phyloP scores from a whole-genome alignment of 345 rosid genomes.

The Salix arbutifolia region DNA sequence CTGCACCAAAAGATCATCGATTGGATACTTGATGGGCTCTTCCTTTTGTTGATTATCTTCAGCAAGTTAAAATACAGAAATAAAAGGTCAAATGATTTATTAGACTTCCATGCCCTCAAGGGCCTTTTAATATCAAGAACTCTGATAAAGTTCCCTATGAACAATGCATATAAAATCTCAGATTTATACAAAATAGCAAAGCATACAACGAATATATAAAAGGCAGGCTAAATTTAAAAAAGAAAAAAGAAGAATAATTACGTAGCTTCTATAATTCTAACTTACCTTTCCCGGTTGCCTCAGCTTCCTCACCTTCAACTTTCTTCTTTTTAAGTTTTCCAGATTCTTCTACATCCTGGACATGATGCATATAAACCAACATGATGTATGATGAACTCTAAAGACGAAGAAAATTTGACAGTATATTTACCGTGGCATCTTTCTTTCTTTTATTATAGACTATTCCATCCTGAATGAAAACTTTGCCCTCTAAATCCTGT shows the following conservation, averaged over 20 bases:
- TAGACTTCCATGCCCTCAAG: background rate
- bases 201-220: background rate
- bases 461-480: constrained; percentile 56
- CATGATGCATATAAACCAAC: constrained; percentile 15
- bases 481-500: constrained; percentile 49
- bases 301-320: constrained; percentile 43
- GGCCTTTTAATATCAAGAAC: background rate
- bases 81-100: background rate
- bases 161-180: background rate
- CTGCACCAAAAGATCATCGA: constrained; percentile 79
- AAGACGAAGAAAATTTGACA: constrained; percentile 3
- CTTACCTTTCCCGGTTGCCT: constrained; percentile 25
- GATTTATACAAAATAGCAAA: background rate
- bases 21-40: constrained; percentile 70
- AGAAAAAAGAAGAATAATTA: background rate
- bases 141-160: background rate
- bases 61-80: constrained; percentile 31
- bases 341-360: constrained; percentile 49
- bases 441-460: constrained; percentile 37
- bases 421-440: constrained; percentile 21
- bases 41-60: constrained; percentile 38
- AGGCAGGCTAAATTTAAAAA: background rate
- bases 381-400: constrained; percentile 2
- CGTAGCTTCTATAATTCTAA: constrained; percentile 13
- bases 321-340: constrained; percentile 57